Conservation (phyloP, 441 rosid species). For the Populus hybrid region DNA sequence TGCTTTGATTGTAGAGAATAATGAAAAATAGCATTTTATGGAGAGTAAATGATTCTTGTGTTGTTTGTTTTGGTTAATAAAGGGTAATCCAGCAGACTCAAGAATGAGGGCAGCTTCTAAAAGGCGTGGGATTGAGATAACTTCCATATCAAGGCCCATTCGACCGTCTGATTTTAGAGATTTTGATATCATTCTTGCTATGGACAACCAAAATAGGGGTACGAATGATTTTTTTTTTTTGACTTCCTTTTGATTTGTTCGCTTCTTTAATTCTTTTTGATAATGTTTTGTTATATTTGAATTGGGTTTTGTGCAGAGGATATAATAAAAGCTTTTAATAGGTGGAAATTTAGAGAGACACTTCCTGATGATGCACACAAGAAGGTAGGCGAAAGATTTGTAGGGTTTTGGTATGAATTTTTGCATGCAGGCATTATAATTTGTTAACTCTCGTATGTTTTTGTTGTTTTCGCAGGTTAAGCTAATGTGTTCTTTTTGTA, state of each 20-base stretch:
- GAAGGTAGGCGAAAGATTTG: conserved; percentile 40
- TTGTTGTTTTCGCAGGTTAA: conserved; percentile 47
- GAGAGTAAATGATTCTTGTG: too few relatives aligned
- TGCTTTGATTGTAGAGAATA: background rate
- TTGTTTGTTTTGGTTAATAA: conserved; percentile 2
- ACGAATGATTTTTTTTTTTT: conserved; percentile 11
- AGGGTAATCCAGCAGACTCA: conserved; percentile 92
- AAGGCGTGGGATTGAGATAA: conserved; percentile 79
- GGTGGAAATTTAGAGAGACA: conserved; percentile 65
- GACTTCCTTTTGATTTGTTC: background rate
- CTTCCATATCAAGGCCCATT: conserved; percentile 84
- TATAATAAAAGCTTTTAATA: conserved; percentile 62
- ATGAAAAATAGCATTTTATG: conserved; percentile 1
- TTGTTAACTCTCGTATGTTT: conserved; percentile 4
- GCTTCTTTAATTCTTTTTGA: background rate
- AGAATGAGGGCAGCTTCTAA: conserved; percentile 89
- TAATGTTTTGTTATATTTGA: background rate
- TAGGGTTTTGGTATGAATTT: background rate
- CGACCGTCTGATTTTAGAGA: conserved; percentile 70
- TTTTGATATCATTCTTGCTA: conserved; percentile 84
- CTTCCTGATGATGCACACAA: conserved; percentile 78
- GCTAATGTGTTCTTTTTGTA: conserved; percentile 70
- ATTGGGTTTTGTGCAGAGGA: conserved; percentile 48
- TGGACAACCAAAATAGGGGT: conserved; percentile 83
- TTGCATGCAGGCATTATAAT: background rate